Evolutionary conservation across 768 basidiomycete genomes (phyloP).

Genomic region (Rhizopogon vulgaris): DNA sequence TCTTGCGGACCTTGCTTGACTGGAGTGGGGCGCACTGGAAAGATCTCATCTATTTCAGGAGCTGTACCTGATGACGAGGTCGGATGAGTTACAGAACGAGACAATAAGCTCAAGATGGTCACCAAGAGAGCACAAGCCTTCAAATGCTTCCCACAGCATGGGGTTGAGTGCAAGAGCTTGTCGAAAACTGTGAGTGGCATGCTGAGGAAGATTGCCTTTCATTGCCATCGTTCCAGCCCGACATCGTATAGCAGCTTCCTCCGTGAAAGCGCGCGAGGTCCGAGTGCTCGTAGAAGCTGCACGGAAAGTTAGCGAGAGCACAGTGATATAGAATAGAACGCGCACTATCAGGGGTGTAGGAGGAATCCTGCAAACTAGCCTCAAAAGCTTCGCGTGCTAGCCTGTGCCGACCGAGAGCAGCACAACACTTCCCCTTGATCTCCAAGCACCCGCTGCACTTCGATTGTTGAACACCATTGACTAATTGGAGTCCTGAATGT

Average conservation of each 20-base stretch:
- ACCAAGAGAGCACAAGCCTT: conserved; percentile 81
- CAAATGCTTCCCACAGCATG: conserved; percentile 89
- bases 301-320: conserved; percentile 9
- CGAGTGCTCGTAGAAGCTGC: conserved; percentile 53
- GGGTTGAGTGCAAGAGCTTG: conserved; percentile 70
- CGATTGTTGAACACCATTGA: conserved; percentile 53
- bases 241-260: conserved; percentile 71
- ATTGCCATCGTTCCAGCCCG: conserved; percentile 69
- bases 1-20: conserved; percentile 49
- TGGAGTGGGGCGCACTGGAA: conserved; percentile 58
- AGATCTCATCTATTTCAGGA: conserved; percentile 67
- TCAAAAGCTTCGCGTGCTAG: conserved; percentile 73
- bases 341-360: conserved; percentile 54
- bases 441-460: conserved; percentile 73
- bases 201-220: conserved; percentile 72
- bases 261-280: conserved; percentile 54
- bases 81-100: conserved; percentile 8
- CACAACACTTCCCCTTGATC: conserved; percentile 74
- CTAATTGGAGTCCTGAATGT: conserved; percentile 68
- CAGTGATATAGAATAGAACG: conserved; percentile 12
- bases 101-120: conserved; percentile 14
- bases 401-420: conserved; percentile 63
- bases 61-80: conserved; percentile 45
- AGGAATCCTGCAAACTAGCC: conserved; percentile 46
- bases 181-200: conserved; percentile 65